Evolutionary conservation across 176 grass and related monocot genomes (phyloP), one percentile per base, ranked within the genome.

Genomic region (Lolium rigidum): DNA sequence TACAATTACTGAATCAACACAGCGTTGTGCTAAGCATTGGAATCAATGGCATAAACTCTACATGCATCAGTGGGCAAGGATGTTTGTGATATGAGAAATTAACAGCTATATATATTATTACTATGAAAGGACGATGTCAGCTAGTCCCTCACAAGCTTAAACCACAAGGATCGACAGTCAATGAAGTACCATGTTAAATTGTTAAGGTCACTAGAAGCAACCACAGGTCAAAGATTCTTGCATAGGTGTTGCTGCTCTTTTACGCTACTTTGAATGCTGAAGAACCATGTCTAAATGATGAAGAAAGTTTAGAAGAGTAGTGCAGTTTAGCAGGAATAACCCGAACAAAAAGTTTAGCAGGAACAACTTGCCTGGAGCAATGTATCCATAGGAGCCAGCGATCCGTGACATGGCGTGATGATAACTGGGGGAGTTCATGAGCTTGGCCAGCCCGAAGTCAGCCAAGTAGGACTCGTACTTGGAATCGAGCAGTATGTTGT

Each of bases 351-450:
- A 46, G 41, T 38, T 66, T 59, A 24, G 44, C 38, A 22, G 18
- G 51, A 80, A 43, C 0, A 20, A 91, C 91, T 89, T 93, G 78
- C 97, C 94, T 96, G 97, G 97, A 90, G 97, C 97, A 70, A 99
- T 99, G 80, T 96, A 99, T 52, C 97, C 94, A 2, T 96, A 99
- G 38, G 97, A 99, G 75, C 97, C 94, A 5, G 97, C 97, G 15
- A 96, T 89, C 20, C 88, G 80, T 0, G 94, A 96, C 92, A 99
- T 96, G 22, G 92, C 92, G 0, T 99, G 94, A 78, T 99, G 94
- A 28, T 94, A 91, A 52, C 93, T 96, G n/a, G 97, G 92, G 35
- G 92, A 94, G 77, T 90, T 99, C 97, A 99, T 99, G 60, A 99
- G 87, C 90, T 96, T 99, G 16, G 97, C 97, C 57, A 96, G 73